Percentiles rank a stretch among this genome's conserved stretches.
phyloP scores from a whole-genome alignment of 2,329 filamentous ascomycete genomes.

The Diaporthe ampelina region DNA sequence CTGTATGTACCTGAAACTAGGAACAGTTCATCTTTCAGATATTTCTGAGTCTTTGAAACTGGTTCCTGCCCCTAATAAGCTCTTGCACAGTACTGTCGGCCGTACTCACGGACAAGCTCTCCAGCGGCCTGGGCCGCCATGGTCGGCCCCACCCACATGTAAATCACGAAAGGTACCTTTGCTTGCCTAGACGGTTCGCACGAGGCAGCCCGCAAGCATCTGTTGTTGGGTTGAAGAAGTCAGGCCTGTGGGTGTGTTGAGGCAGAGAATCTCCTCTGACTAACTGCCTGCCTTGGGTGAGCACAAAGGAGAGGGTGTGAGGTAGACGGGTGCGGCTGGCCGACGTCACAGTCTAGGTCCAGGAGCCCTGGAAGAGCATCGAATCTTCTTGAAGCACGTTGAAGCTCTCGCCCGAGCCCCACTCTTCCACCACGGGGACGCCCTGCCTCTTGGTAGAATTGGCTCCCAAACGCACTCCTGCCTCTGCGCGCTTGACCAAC shows the following conservation, averaged over 20 bases:
- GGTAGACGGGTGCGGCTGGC: slow-evolving; percentile 6
- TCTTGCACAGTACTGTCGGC: not conserved
- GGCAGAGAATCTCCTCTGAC: no score
- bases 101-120: not conserved
- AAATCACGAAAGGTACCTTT: not conserved
- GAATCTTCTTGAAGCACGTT: slow-evolving; percentile 41
- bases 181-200: not conserved
- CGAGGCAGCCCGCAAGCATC: not conserved
- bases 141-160: not conserved
- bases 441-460: slow-evolving; percentile 29
- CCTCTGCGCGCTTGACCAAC: slow-evolving; percentile 17
- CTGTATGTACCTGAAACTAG: not conserved
- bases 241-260: not conserved
- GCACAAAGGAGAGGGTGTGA: slow-evolving; percentile 2
- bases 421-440: slow-evolving; percentile 34
- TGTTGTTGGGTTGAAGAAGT: not conserved
- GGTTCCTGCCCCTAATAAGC: not conserved
- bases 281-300: not conserved
- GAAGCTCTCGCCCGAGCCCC: slow-evolving; percentile 31
- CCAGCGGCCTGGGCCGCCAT: not conserved
- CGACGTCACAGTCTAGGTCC: slow-evolving; percentile 17
- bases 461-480: slow-evolving; percentile 14
- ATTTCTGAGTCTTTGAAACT: not conserved
- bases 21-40: not conserved
- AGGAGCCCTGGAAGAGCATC: slow-evolving; percentile 29